Evolutionary conservation across 306 rosid species (phyloP), one percentile per base, ranked within the genome.

Genomic region (Castanea crenata): DNA sequence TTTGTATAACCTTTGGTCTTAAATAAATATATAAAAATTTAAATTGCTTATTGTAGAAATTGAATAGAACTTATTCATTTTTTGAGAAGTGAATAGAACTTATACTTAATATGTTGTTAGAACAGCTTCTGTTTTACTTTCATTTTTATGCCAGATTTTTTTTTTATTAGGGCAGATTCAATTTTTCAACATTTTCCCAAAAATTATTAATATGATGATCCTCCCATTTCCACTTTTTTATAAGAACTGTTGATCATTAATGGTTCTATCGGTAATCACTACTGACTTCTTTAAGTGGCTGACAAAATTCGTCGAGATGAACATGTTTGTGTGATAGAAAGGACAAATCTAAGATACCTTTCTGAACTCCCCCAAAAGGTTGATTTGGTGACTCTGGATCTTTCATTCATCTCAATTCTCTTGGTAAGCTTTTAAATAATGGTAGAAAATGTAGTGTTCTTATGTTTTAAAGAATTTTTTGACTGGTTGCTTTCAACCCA

Each of bases 371-470:
- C 99, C 0, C 96, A 91, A 82, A 90, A 80, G 70, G 99, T 95
- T 79, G 97, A 95, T 85, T 84, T 95, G 82, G 97, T 91, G 85
- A 92, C 99, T 82, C 80, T 95, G 73, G 98, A 90, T 84, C 97
- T 95, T 38, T 92, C 99, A 32, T 95, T 95, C 90, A 95, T 95
- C 81, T 95, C 99, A 69, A 90, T 95, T 86, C 93, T 92, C 76
- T 59, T 85, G 98, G 97, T 95, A 92, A 79, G 93, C 41, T 69
- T 80, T 86, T 58, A 75, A 76, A 59, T 23, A 34, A 6, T 79
- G 21, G 63, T 80, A 51, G 68, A 64, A 20, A 10, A 57, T 7
- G 10, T 58, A 29, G 15, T 20, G 5, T 34, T 71, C 35, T 55
- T 51, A 20, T 32, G 55, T 67, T 4, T 55, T 25, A 71, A n/a